Base-by-base conservation (phyloP, 768 basidiomycete genomes). In the Tylopilus vinaceipallidus region DNA sequence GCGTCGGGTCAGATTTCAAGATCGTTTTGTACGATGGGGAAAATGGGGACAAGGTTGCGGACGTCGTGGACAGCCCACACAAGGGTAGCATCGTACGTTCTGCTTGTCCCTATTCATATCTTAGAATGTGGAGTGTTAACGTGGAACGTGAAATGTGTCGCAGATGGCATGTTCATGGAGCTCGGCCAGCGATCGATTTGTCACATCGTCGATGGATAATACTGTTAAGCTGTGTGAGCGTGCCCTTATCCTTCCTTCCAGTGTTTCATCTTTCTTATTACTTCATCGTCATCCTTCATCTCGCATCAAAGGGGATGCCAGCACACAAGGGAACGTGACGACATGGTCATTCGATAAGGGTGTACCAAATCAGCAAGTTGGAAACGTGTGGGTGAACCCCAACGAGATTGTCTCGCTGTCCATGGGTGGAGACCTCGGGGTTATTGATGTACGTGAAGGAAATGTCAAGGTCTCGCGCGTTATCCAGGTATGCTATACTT, bases 21-120 rank as follows among this genome's bases (percentile, higher is more conserved):
- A 70, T 89, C 19, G 89, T 97, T 73, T 60, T 98, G 12, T 95
- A 95, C 64, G 91, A 95, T 49, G 95, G 95, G 23, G 88, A 88
- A 67, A 84, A 81, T 2, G 95, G 94, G 1, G 90, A 95, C 23
- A 83, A 82, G 4, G 55, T 86, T 19, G 77, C 74, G 16, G 90
- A 91, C 57, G 62, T 94, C 43, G 76, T 77, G 12, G 84, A 86
- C 47, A 78, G 64, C 53, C 78, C 81, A 4, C 90, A 93, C 65
- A 83, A 79, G 61, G 90, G 89, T 38, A 84, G 78, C 57, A 81
- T 89, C 48, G 89, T 91, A 66, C 58, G 87, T 77, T 14, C 45
- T 22, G 13, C 10, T 47, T 13, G 6, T 45, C 14, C 17, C 26
- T 37, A 27, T 32, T 42, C 29, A 27, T 36, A 22, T 26, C 29